Percentiles rank a stretch among this genome's conserved stretches.
These are phyloP conservation scores for Fusarium euwallaceae DNA, from an alignment of 2,329 filamentous ascomycete genomes.

Conservation along the genomic window DNA sequence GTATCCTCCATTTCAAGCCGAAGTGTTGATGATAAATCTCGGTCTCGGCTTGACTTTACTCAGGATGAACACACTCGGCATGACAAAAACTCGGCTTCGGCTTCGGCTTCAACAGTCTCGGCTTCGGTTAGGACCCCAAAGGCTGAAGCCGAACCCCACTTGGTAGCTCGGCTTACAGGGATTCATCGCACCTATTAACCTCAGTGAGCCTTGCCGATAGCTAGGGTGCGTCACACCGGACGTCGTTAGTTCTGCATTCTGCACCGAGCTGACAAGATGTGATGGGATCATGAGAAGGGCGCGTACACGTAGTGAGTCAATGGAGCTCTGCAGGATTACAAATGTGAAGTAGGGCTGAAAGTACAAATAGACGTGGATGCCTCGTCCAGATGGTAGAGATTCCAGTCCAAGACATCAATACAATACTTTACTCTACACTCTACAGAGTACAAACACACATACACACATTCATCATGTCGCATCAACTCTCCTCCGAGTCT, in stretches of 20 bases:
- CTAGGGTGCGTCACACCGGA: constrained; percentile 39
- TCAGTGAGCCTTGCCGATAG: constrained; percentile 10
- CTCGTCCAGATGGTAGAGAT: constrained; percentile 3
- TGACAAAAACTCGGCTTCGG: constrained; percentile 28
- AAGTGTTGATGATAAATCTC: constrained; percentile 14
- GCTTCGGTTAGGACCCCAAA: constrained; percentile 5
- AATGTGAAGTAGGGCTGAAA: constrained; percentile 12
- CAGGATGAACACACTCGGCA: not conserved
- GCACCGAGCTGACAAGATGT: constrained; percentile 12
- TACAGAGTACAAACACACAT: not conserved
- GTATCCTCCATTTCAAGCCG: constrained; percentile 33
- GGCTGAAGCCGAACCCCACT: constrained; percentile 17
- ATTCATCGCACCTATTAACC: not conserved
- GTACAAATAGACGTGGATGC: constrained; percentile 34
- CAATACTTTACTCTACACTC: not conserved
- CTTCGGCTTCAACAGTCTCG: constrained; percentile 14
- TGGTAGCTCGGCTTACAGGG: constrained; percentile 38
- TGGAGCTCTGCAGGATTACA: not conserved
- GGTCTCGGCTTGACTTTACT: constrained; percentile 22
- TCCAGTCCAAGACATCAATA: constrained; percentile 15
- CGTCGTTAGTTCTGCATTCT: not conserved
- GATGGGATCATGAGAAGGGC: constrained; percentile 37
- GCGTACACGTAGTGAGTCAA: constrained; percentile 37
- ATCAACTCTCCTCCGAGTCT: constrained; percentile 32
- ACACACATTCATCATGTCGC: constrained; percentile 33